Evolutionary conservation across 331 rosid species (phyloP).

Genomic region (Erythrophleum ivorense): DNA sequence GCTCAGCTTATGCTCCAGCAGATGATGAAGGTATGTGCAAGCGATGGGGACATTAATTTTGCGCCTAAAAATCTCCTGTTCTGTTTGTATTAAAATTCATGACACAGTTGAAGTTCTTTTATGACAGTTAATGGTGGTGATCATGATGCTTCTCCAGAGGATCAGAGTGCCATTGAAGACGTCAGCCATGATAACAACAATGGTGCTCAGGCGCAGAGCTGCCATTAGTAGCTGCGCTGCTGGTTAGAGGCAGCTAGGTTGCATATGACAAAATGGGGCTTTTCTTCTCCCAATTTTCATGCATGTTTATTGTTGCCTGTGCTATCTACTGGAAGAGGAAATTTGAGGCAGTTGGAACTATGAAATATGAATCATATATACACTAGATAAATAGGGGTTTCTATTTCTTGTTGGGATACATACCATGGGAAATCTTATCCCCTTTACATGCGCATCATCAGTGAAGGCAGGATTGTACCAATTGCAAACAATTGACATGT

Average conservation of each 20-base stretch:
- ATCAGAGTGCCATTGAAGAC: constrained; percentile 40
- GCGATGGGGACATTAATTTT: background rate
- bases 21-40: constrained; percentile 76
- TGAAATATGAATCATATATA: too few species aligned
- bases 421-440: constrained; percentile 23
- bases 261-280: too few species aligned
- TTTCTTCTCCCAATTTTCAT: too few species aligned
- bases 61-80: constrained; percentile 5
- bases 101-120: constrained; percentile 21
- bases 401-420: constrained; percentile 39
- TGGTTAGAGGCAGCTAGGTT: too few species aligned
- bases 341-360: too few species aligned
- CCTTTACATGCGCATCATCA: constrained; percentile 24
- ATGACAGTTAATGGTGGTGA: constrained; percentile 50
- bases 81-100: constrained; percentile 13
- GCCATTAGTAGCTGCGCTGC: constrained; percentile 27
- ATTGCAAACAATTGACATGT: constrained; percentile 46
- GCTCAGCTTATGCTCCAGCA: constrained; percentile 81
- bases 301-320: too few species aligned
- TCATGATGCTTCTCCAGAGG: constrained; percentile 47
- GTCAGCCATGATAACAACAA: constrained; percentile 41
- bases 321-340: too few species aligned
- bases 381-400: constrained; percentile 20
- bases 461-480: constrained; percentile 39
- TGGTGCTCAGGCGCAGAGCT: constrained; percentile 48